Base-by-base conservation (phyloP, 495 filamentous ascomycete genomes). In the Podospora sp. region DNA sequence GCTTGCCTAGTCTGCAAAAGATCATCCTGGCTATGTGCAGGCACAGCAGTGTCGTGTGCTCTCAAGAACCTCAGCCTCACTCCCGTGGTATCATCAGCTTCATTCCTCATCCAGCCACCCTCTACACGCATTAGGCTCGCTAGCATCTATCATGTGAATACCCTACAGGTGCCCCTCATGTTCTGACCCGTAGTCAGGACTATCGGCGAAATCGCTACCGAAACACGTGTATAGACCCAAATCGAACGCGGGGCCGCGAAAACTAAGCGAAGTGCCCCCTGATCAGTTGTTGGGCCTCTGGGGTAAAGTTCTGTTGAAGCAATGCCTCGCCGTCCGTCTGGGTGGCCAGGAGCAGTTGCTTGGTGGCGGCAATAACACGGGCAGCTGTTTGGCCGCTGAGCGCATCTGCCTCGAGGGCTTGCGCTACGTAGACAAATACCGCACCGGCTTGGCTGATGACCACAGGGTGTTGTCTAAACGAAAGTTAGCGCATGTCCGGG, bases 401-500 rank as follows among this genome's bases (percentile, higher is more conserved):
- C 20, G 93, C 95, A 76, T 96, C 92, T 24, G 91, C 90, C 69
- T 97, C 93, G 29, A 99, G 85, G 49, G 95, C 95, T 77, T 92
- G 89, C 57, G 86, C 91, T 33, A 97, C 91, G 73, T 86, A 90
- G 36, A 89, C 84, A 71, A 99, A 97, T 40, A 92, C 85, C 71
- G 92, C 90, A 64, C 85, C 85, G 12, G 92, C 87, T 71, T 94
- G 89, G 46, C 77, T 79, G 65, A 91, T 81, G 60, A 97, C 91
- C 21, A 87, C 90, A 0, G 92, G 91, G 75, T 97, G 93, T 89
- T 92, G 91, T 76, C 95, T 99, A 46, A 46, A 18, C 2, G 9
- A 14, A 14, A 46, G 12, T 46, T 46, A 46, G 40, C 40, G 40
- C 27, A 21, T 18, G 60, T 11, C 22, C 35, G 12, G 36, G 40